A percentile compares a stretch with the other conserved stretches of the same genome.
Evolutionary conservation across 495 filamentous ascomycete species (phyloP).

Genomic region (Saxophila tyrrhenica): DNA sequence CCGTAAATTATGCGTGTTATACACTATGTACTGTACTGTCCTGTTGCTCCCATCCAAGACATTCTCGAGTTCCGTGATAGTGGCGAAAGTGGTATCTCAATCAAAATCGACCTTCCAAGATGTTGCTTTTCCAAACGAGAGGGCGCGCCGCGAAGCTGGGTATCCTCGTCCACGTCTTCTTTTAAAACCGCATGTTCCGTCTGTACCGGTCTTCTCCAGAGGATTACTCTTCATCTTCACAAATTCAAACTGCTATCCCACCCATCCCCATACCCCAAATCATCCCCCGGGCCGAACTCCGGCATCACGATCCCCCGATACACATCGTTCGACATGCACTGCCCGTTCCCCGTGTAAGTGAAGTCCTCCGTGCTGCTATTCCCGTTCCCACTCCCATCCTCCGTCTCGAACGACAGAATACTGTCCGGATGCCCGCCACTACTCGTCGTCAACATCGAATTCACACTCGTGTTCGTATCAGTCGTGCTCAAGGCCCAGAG

Average conservation of each 20-base stretch:
- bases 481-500: slow-evolving; percentile 40
- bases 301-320: slow-evolving; percentile 43
- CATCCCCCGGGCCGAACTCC: slow-evolving; percentile 26
- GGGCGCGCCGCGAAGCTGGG: no score
- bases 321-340: slow-evolving; percentile 26
- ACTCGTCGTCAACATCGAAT: slow-evolving; percentile 13
- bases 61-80: neutral
- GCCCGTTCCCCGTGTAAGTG: neutral
- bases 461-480: slow-evolving; percentile 15
- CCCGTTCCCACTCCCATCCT: slow-evolving; percentile 52
- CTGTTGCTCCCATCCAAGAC: no score
- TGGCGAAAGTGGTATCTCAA: neutral
- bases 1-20: neutral
- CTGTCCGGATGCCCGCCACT: slow-evolving; percentile 42
- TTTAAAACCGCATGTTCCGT: no score
- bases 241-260: neutral
- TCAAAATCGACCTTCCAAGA: no score
- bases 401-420: slow-evolving; percentile 64
- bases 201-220: no score
- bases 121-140: no score
- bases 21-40: neutral
- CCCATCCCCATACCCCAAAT: neutral
- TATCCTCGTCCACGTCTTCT: no score
- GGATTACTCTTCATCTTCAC: no score
- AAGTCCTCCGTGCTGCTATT: slow-evolving; percentile 35